Base-by-base conservation (phyloP, 495 filamentous ascomycete genomes). In the Hyaloscypha variabilis region DNA sequence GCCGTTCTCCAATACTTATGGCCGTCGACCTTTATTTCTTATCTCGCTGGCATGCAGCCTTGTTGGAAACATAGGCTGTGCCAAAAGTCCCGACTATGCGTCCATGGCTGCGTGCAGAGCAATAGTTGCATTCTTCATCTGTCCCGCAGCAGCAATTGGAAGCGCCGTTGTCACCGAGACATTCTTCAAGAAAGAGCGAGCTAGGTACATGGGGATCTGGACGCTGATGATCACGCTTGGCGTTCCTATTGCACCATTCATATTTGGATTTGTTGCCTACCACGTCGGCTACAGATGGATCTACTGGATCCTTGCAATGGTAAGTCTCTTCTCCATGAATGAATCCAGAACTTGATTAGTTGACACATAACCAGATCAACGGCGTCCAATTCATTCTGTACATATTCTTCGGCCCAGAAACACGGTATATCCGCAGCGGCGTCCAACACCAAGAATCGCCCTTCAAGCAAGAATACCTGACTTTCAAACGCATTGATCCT, bases 371-470 rank as follows among this genome's bases (percentile, higher is more conserved):
- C 5, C 4, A 84, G 79, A 83, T 78, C 64, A 87, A 86, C 62
- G 82, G 75, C 29, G 77, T 71, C 28, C 83, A 86, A 61, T 79
- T 86, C 54, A 73, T 86, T 58, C 62, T 82, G 36, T 87, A 85
- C 66, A 63, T 86, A 51, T 84, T 86, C 77, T 73, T 86, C n/a
- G 80, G 82, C 30, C 80, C 83, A 0, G 85, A 87, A 69, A 83
- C 85, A 17, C 82, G 78, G 51, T 86, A 83, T 67, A 68, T 86
- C 25, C 69, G 64, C 53, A 53, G 21, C 25, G 8, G 23, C 21
- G 67, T 66, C 30, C 60, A 69, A 49, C 65, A 67, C n/a, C 59
- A 73, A n/a, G 66, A 67, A 23, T 72, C 77, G 10, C 62, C 25
- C 25, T 76, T 75, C 66, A 77, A 77, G 54, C 71, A 71, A 23